Conservation (phyloP, 345 rosid genomes). For the Kandelia obovata region DNA sequence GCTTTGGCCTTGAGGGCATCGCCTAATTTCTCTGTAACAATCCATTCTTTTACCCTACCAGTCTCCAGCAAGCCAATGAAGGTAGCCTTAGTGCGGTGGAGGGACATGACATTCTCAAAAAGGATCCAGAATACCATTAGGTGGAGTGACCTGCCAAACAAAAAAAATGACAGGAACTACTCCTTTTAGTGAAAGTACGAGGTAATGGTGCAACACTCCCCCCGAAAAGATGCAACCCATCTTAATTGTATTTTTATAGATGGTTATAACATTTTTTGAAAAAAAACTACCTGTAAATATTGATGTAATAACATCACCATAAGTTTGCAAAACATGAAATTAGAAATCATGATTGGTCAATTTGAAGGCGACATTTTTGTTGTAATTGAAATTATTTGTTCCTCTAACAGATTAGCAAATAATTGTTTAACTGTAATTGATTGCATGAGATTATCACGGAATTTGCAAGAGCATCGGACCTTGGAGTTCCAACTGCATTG, state of each 20-base stretch:
- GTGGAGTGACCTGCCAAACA: constrained; percentile 64
- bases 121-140: constrained; percentile 88
- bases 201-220: too few relatives aligned
- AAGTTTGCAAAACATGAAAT: too few relatives aligned
- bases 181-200: too few relatives aligned
- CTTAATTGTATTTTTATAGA: too few relatives aligned
- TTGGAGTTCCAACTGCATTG: constrained; percentile 94
- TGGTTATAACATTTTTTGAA: too few relatives aligned
- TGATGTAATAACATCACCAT: too few relatives aligned
- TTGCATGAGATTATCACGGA: background rate
- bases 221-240: too few relatives aligned
- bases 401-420: too few relatives aligned
- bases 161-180: background rate
- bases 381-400: too few relatives aligned
- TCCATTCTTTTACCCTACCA: constrained; percentile 93
- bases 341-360: too few relatives aligned
- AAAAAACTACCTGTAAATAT: too few relatives aligned
- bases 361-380: too few relatives aligned
- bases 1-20: constrained; percentile 63
- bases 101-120: constrained; percentile 94
- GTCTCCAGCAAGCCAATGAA: constrained; percentile 83
- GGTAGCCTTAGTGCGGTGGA: constrained; percentile 86
- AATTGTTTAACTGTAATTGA: background rate
- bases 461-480: constrained; percentile 33
- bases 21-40: constrained; percentile 92